Percentiles rank a stretch among this genome's conserved stretches.
Conservation (phyloP, 208 protist species). For the Blastocrithidia nonstop region DNA sequence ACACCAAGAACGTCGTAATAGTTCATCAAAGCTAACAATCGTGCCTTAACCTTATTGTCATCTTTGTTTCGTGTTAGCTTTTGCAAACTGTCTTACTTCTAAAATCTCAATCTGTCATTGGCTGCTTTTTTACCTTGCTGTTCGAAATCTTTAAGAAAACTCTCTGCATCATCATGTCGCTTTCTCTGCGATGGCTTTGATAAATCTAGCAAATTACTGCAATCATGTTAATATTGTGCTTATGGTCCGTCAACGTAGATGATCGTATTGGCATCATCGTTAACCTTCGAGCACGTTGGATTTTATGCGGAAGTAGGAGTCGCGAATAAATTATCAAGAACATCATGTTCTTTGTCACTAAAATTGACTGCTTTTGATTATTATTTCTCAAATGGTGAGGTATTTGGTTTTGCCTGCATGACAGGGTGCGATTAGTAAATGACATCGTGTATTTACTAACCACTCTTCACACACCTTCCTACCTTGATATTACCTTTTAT, state of each 20-base stretch:
- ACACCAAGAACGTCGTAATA: conserved; percentile 85
- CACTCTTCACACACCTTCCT: too few species aligned
- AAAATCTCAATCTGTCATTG: neutral
- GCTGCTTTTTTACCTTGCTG: conserved; percentile 19
- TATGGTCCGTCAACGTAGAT: too few species aligned
- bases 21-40: conserved; percentile 74
- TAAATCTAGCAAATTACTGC: conserved; percentile 45
- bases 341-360: neutral
- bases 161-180: conserved; percentile 30
- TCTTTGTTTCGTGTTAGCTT: conserved; percentile 46
- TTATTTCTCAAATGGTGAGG: too few species aligned
- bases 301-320: too few species aligned
- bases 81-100: conserved; percentile 19
- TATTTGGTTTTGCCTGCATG: too few species aligned
- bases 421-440: too few species aligned
- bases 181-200: conserved; percentile 24
- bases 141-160: conserved; percentile 58
- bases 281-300: too few species aligned
- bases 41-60: conserved; percentile 54
- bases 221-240: too few species aligned
- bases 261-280: too few species aligned
- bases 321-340: neutral
- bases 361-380: too few species aligned
- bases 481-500: too few species aligned
- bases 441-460: too few species aligned